Evolutionary conservation across 2,329 filamentous ascomycete genomes (phyloP), one percentile per base, ranked within the genome.

Genomic region (Alternaria triticimaculans): DNA sequence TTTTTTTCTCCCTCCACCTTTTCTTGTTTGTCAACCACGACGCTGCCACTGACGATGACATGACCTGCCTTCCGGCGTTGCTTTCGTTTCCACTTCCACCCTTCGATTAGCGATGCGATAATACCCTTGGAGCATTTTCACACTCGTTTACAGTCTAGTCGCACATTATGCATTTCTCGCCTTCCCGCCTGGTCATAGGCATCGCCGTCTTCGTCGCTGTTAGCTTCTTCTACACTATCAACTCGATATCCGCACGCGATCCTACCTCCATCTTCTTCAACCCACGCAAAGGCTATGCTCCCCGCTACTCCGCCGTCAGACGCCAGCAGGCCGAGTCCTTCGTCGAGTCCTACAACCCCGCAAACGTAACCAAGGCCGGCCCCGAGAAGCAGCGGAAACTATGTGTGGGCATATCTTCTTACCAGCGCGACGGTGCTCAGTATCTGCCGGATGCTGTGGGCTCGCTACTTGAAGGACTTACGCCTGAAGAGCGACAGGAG

Each of bases 331-430:
- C 78, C 55, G 70, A 73, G 18, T 64, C 60, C 11, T 79, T 73
- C 55, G 66, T 79, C 21, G 45, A 64, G 18, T 55, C 69, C 8
- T 71, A 68, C 45, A 69, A 72, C 63, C 51, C 65, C 49, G 60
- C 68, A n/a, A 71, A 65, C 25, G 62, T 69, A 8, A 48, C 63
- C 23, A 73, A 71, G 41, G 60, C 67, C 21, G 60, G 62, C 25
- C 53, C 58, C 12, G 64, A 68, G 41, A 62, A 58, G 54, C 68
- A 72, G 49, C 59, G 71, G 54, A 74, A 74, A 49, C 62, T 84
- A 11, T 85, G 84, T 57, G 70, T 85, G 3, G 83, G 82, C 3
- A 78, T 85, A 55, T 78, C 82, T 11, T 80, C 81, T 1, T 76
- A 83, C 30, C 80, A 78, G 15, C 76, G 83, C 14, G 67, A 80